Percentiles rank a stretch among this genome's conserved stretches.
Conservation (phyloP, 768 basidiomycete species). For the Boletus barrowsii region DNA sequence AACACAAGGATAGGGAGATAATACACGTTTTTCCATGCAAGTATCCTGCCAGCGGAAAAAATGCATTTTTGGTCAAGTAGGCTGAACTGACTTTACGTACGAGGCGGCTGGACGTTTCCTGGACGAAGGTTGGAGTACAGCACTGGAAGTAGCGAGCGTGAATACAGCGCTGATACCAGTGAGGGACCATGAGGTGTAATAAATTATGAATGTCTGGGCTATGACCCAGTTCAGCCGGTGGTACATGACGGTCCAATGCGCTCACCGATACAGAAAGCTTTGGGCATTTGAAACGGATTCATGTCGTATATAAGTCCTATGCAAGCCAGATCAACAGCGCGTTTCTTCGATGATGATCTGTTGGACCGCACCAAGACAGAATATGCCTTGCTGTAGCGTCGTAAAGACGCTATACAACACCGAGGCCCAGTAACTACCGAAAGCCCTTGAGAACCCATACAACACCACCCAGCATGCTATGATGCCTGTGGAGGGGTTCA, state of each 20-base stretch:
- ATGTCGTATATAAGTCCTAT: conserved; percentile 63
- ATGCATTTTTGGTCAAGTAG: not conserved
- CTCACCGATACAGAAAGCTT: conserved; percentile 54
- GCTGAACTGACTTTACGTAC: conserved; percentile 8
- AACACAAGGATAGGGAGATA: conserved; percentile 44
- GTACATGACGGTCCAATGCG: not conserved
- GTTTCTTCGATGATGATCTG: not conserved
- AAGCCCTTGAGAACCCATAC: conserved; percentile 41
- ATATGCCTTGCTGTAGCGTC: conserved; percentile 51
- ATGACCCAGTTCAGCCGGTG: conserved; percentile 9
- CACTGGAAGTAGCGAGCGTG: conserved; percentile 47
- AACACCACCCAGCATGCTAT: conserved; percentile 49
- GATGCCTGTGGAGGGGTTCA: conserved; percentile 38
- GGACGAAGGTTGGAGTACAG: conserved; percentile 36
- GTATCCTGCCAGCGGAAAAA: conserved; percentile 31
- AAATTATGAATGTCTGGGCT: conserved; percentile 33
- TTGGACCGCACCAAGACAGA: conserved; percentile 53
- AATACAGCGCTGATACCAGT: conserved; percentile 44
- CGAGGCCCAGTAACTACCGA: conserved; percentile 47
- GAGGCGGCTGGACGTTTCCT: conserved; percentile 25
- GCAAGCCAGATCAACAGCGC: not conserved
- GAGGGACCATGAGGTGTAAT: conserved; percentile 41
- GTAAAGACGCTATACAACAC: conserved; percentile 47
- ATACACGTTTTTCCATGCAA: conserved; percentile 49
- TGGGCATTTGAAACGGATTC: conserved; percentile 59